Conservation (phyloP, 2,329 filamentous ascomycete genomes). For the Oidium heveae region DNA sequence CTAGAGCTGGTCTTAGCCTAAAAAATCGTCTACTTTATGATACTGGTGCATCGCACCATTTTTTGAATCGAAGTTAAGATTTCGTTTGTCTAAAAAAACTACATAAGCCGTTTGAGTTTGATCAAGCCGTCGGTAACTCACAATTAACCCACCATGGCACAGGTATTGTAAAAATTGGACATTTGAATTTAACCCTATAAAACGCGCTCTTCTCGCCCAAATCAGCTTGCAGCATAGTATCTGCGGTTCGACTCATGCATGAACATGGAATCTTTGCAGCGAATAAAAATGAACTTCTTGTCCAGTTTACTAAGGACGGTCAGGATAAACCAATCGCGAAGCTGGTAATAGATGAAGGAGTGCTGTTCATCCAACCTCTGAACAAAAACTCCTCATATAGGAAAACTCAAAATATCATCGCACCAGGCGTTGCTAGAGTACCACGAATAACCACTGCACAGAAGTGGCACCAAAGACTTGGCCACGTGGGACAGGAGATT, state of each 20-base stretch:
- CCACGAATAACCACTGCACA: not conserved
- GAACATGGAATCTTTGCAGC: not conserved
- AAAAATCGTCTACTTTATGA: not conserved
- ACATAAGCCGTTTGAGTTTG: not conserved
- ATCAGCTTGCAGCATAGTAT: not conserved
- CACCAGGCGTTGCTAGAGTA: not conserved
- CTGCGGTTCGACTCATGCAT: not conserved
- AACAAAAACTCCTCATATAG: not conserved
- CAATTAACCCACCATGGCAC: not conserved
- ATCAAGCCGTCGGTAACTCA: not conserved
- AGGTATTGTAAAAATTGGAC: not conserved
- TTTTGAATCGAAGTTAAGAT: not conserved
- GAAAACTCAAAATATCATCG: not conserved
- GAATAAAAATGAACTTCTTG: not conserved
- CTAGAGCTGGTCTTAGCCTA: not conserved
- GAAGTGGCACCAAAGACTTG: too few relatives aligned
- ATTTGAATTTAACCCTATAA: not conserved
- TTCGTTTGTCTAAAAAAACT: not conserved
- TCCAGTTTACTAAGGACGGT: not conserved
- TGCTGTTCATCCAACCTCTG: not conserved
- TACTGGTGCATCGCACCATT: not conserved
- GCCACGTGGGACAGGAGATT: not conserved
- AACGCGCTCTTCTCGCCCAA: not conserved
- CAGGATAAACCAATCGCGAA: not conserved
- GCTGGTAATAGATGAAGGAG: not conserved